phyloP scores from a whole-genome alignment of 805 yeast genomes.

The Candida easanensis region DNA sequence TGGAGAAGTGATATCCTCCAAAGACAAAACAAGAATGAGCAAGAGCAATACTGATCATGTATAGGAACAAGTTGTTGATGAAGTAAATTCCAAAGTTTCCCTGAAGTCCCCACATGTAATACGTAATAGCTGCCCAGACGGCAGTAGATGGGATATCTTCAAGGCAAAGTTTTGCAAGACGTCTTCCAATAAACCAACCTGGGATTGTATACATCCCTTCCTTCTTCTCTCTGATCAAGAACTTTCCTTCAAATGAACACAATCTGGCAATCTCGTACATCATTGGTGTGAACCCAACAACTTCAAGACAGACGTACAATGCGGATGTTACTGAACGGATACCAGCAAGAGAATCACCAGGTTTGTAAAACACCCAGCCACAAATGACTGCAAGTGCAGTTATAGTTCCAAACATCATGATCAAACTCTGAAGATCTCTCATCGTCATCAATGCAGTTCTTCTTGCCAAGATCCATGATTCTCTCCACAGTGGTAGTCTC shows the following conservation, averaged over 20 bases:
- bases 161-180: conserved; percentile 59
- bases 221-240: conserved; percentile 43
- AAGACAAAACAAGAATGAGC: conserved; percentile 38
- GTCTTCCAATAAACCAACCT: conserved; percentile 35
- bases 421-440: conserved; percentile 50
- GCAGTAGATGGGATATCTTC: conserved; percentile 70
- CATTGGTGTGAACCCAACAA: conserved; percentile 53
- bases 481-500: conserved; percentile 37
- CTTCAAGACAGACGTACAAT: conserved; percentile 49
- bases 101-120: conserved; percentile 75
- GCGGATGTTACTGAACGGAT: conserved; percentile 56
- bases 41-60: conserved; percentile 52
- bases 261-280: conserved; percentile 59
- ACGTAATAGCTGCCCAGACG: conserved; percentile 58
- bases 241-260: conserved; percentile 50
- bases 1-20: conserved; percentile 21
- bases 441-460: conserved; percentile 39
- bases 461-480: conserved; percentile 45
- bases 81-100: conserved; percentile 61
- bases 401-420: conserved; percentile 44
- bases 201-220: conserved; percentile 22
- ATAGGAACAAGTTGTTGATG: conserved; percentile 53
- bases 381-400: conserved; percentile 49
- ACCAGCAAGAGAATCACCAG: conserved; percentile 58
- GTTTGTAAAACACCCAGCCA: conserved; percentile 77